phyloP scores from a whole-genome alignment of 352 stramenopile genomes.

The Phytophthora sojae region DNA sequence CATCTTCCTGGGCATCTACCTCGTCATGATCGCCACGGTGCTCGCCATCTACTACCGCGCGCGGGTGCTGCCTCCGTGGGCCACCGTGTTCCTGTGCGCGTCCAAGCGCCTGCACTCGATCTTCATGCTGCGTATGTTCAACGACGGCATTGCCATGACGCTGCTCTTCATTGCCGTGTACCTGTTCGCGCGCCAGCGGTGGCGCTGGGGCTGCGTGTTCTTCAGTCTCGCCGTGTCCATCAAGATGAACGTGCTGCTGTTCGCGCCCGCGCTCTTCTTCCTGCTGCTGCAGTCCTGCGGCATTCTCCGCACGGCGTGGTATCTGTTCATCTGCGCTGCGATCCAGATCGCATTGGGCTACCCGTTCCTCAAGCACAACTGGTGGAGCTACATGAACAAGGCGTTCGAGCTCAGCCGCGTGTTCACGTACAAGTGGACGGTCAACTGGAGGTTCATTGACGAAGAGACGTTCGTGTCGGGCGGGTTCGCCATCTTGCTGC shows the following conservation, averaged over 20 bases:
- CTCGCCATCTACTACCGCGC: conserved; percentile 91
- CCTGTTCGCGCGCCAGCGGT: conserved; percentile 83
- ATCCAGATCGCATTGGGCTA: conserved; percentile 91
- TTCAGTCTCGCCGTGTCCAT: conserved; percentile 97
- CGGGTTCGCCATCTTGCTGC: conserved; percentile 63
- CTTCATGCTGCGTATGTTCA: conserved; percentile 98
- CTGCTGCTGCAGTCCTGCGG: conserved; percentile 94
- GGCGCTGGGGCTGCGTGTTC: conserved; percentile 90
- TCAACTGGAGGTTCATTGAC: conserved; percentile 97
- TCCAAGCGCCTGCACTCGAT: conserved; percentile 98
- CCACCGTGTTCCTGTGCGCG: conserved; percentile 91
- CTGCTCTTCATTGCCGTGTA: conserved; percentile 95
- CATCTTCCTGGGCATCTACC: conserved; percentile 96
- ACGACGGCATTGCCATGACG: conserved; percentile 97
- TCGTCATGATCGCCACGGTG: conserved; percentile 90
- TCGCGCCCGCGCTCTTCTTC: conserved; percentile 96
- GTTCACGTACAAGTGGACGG: conserved; percentile 99
- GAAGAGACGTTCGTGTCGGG: conserved; percentile 84
- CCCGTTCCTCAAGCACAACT: conserved; percentile 96
- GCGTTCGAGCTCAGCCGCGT: conserved; percentile 98
- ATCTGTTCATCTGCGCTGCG: conserved; percentile 92
- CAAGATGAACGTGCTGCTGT: conserved; percentile 99
- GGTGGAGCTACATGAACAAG: conserved; percentile 95
- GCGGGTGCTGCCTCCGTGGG: conserved; percentile 85
- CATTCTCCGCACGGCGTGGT: conserved; percentile 78